Evolutionary conservation across 2,329 filamentous ascomycete genomes (phyloP), one percentile per base, ranked within the genome.

Genomic region (Geosmithia putterillii): DNA sequence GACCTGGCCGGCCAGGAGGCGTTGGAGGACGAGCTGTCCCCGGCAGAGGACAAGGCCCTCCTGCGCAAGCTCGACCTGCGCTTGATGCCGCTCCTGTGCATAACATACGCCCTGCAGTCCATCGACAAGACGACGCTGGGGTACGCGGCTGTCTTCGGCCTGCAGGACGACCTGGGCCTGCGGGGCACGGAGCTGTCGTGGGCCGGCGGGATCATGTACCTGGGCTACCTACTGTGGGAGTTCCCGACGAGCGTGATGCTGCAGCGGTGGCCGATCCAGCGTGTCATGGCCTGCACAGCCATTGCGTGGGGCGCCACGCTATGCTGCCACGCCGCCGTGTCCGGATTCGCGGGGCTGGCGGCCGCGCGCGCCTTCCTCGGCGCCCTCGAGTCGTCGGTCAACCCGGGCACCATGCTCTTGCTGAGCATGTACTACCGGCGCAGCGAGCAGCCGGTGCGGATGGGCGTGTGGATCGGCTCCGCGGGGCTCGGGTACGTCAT

Each of bases 101-200:
- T 41, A 2, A 17, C 40, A 17, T 42, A 42, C 34, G 35, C 35
- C 41, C 21, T 42, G 25, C 41, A 42, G 41, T 32, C 35, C n/a
- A n/a, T 76, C 2, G 77, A 81, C 58, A 80, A 81, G 54, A 72
- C 71, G 0, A 69, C 68, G 0, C 57, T 78, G 1, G 65, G 60
- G n/a, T 72, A 71, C 52, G 67, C 70, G 0, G 66, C 67, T 34
- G 60, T 74, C 47, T 65, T 74, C 64, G 67, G 70, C 1, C 54
- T 74, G 4, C 61, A 59, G 28, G 50, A 61, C 6, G 70, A 70
- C 20, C 63, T 71, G 42, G 49, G 57, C 12, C 55, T 75, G 19
- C 59, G 62, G 7, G 70, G 70, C 5, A 58, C 67, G 36, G 62
- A 77, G 40, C 75, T 73, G 47, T 67, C 67, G 7, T 75, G 71